Conservation (phyloP, 179 eudicot genomes). For the Pouteria campechiana region DNA sequence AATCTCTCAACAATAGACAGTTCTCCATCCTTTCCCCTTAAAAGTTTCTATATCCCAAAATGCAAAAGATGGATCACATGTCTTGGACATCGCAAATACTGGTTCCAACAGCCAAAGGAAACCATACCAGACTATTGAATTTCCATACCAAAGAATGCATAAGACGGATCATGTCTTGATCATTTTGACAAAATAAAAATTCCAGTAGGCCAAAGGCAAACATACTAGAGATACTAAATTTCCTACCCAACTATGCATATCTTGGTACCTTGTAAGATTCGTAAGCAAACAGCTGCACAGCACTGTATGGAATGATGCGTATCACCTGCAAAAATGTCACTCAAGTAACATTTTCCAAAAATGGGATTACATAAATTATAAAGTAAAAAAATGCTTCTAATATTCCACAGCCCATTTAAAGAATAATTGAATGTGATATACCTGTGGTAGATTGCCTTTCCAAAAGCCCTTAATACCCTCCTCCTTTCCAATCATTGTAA, state of each 20-base stretch:
- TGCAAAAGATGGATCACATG: no score
- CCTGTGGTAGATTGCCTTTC: slow-evolving; percentile 99
- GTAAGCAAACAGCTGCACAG: slow-evolving; percentile 86
- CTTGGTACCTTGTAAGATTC: slow-evolving; percentile 68
- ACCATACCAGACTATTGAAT: no score
- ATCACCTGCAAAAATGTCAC: slow-evolving; percentile 42
- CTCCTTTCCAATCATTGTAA: slow-evolving; percentile 59
- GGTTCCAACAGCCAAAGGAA: not conserved
- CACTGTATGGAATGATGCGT: slow-evolving; percentile 90
- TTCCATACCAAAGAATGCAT: no score
- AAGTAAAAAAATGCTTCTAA: not conserved
- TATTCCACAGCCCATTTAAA: not conserved
- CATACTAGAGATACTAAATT: no score
- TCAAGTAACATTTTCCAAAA: not conserved
- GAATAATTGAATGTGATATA: slow-evolving; percentile 10
- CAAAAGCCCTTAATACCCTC: slow-evolving; percentile 87
- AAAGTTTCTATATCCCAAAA: slow-evolving; percentile 46
- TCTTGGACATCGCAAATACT: no score
- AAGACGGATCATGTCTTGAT: no score
- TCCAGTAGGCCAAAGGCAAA: no score
- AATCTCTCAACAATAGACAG: slow-evolving; percentile 81
- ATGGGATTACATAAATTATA: not conserved
- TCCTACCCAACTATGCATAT: no score
- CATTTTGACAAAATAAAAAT: no score
- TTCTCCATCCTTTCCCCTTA: slow-evolving; percentile 68